Evolutionary conservation across 2,329 filamentous ascomycete species (phyloP).

Genomic region (Sporothrix brunneoviolacea): DNA sequence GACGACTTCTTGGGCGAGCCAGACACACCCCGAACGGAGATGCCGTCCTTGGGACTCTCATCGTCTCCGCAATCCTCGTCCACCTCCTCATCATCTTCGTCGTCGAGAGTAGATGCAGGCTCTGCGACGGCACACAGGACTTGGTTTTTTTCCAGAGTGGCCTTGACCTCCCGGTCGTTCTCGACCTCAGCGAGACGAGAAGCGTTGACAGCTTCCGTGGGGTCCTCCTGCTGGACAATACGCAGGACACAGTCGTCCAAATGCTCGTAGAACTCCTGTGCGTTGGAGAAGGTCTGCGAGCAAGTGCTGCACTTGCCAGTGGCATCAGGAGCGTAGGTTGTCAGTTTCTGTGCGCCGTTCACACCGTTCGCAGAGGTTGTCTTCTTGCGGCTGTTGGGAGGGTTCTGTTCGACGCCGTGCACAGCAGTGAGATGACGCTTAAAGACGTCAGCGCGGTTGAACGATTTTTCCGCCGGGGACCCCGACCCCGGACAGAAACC

Average conservation of each 20-base stretch:
- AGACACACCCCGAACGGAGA: conserved; percentile 22
- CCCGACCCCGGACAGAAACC: conserved; percentile 89
- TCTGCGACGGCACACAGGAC: conserved; percentile 44
- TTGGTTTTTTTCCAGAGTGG: conserved; percentile 59
- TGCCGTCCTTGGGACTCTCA: conserved; percentile 31
- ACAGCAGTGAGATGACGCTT: conserved; percentile 88
- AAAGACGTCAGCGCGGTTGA: conserved; percentile 93
- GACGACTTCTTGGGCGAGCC: conserved; percentile 37
- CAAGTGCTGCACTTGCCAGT: conserved; percentile 96
- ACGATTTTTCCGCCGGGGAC: conserved; percentile 85
- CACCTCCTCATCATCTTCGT: conserved; percentile 40
- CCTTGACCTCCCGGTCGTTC: conserved; percentile 54
- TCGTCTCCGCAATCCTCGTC: conserved; percentile 50
- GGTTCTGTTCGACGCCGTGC: conserved; percentile 86
- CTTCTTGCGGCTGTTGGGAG: conserved; percentile 84
- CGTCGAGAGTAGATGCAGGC: conserved; percentile 30
- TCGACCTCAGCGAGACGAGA: conserved; percentile 60
- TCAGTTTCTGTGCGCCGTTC: conserved; percentile 55
- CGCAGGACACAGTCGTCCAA: conserved; percentile 70
- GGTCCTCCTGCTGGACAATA: conserved; percentile 66
- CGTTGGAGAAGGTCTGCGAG: conserved; percentile 80
- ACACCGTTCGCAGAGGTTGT: conserved; percentile 27
- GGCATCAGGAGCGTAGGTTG: conserved; percentile 66
- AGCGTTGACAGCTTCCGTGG: conserved; percentile 61
- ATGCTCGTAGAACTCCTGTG: conserved; percentile 98